Conservation (phyloP, 768 basidiomycete species). For the Rubroboletus satanas region DNA sequence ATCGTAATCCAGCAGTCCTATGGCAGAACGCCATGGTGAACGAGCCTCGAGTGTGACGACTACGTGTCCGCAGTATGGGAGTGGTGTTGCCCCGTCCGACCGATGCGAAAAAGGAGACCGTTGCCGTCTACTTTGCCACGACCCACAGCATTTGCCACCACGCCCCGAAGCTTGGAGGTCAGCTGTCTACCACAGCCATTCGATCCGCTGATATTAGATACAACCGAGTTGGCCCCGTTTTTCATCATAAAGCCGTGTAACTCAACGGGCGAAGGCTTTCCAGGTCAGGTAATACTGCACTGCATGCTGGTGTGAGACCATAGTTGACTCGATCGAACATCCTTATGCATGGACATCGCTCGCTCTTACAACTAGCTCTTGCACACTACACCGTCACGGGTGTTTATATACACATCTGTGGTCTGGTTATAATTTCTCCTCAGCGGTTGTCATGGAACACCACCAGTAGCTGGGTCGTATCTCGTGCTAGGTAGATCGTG, state of each 20-base stretch:
- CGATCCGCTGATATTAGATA: background rate
- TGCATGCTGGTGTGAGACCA: no score
- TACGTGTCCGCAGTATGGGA: conserved; percentile 14
- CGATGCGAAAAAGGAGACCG: background rate
- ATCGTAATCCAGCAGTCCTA: conserved; percentile 26
- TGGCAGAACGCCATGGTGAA: conserved; percentile 29
- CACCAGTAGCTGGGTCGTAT: no score
- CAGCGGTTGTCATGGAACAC: no score
- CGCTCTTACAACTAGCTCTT: no score
- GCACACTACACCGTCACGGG: no score
- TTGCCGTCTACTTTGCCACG: conserved; percentile 16
- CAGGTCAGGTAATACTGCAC: no score
- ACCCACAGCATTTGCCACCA: background rate
- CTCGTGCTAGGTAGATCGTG: no score
- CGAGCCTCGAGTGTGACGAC: conserved; percentile 5
- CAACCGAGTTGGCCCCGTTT: background rate
- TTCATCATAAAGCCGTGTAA: background rate
- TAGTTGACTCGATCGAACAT: no score
- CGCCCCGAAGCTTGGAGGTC: background rate
- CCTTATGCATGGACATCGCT: no score
- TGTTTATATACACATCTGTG: no score
- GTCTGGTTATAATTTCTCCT: no score
- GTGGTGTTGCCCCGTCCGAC: background rate
- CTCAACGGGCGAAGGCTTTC: background rate
- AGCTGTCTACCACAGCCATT: background rate